Evolutionary conservation across 2,329 filamentous ascomycete species (phyloP).

Genomic region (Fusarium poae): DNA sequence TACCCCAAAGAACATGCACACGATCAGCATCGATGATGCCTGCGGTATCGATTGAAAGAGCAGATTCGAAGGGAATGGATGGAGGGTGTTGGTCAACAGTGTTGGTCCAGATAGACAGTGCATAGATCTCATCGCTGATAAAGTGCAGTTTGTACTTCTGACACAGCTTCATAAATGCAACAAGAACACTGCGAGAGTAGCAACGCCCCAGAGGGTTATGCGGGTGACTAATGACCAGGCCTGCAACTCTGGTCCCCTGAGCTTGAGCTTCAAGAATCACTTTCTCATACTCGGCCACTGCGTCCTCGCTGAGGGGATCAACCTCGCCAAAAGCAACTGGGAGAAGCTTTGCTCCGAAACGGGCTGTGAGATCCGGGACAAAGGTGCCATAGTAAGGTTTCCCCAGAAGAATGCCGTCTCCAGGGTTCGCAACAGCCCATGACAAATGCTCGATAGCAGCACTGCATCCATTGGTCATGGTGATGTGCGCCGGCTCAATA

Average conservation of each 20-base stretch:
- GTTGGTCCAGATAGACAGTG: conserved; percentile 64
- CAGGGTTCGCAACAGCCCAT: conserved; percentile 57
- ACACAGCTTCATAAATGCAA: conserved; percentile 62
- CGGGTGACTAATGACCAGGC: conserved; percentile 64
- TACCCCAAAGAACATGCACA: conserved; percentile 65
- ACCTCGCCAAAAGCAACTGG: conserved; percentile 59
- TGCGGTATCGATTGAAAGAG: conserved; percentile 58
- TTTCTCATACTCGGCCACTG: conserved; percentile 60
- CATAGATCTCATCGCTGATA: conserved; percentile 65
- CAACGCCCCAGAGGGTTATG: conserved; percentile 66
- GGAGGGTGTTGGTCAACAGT: conserved; percentile 46
- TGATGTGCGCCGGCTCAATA: conserved; percentile 53
- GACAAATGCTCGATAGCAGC: conserved; percentile 57
- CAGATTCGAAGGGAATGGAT: conserved; percentile 59
- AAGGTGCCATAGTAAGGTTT: conserved; percentile 64
- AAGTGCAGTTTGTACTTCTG: conserved; percentile 63
- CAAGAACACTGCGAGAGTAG: conserved; percentile 57
- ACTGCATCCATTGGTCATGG: conserved; percentile 58
- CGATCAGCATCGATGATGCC: conserved; percentile 62
- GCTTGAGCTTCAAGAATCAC: conserved; percentile 56
- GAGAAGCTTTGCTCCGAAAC: conserved; percentile 58
- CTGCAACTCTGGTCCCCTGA: conserved; percentile 58
- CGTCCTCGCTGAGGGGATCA: conserved; percentile 59
- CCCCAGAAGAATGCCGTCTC: conserved; percentile 58
- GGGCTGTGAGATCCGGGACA: conserved; percentile 58